Conservation (phyloP, 148 eudicot species). For the Camellia lanceoleosa region DNA sequence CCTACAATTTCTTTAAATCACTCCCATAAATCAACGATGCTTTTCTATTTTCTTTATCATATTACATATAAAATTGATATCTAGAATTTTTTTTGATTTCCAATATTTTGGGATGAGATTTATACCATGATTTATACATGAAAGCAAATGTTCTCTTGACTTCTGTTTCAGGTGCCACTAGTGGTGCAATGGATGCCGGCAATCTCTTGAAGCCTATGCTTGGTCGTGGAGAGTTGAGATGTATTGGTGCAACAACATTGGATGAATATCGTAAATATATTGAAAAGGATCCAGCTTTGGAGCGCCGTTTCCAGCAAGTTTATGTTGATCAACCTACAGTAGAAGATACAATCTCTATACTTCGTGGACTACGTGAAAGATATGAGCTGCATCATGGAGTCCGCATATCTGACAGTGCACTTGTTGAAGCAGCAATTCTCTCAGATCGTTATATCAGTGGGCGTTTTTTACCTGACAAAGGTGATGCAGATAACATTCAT, state of each 20-base stretch:
- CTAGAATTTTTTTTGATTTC: not conserved
- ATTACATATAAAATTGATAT: not conserved
- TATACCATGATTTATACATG: not conserved
- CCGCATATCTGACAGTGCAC: slow-evolving; percentile 90
- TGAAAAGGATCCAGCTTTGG: slow-evolving; percentile 95
- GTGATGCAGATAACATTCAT: slow-evolving; percentile 26
- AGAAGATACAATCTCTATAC: slow-evolving; percentile 88
- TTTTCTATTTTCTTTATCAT: not conserved
- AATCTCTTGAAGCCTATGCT: slow-evolving; percentile 98
- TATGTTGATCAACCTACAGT: slow-evolving; percentile 95
- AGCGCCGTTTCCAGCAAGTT: slow-evolving; percentile 97
- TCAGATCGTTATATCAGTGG: slow-evolving; percentile 97
- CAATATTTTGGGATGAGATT: not conserved
- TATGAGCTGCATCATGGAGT: slow-evolving; percentile 98
- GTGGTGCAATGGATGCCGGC: slow-evolving; percentile 99
- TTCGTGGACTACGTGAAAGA: slow-evolving; percentile 95
- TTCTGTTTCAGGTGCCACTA: slow-evolving; percentile 71
- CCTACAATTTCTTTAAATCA: not conserved
- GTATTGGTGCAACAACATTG: slow-evolving; percentile 97
- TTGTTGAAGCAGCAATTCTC: slow-evolving; percentile 92
- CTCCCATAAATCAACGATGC: not conserved
- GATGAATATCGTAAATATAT: slow-evolving; percentile 97
- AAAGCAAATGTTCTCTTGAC: not conserved
- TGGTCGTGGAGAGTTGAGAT: slow-evolving; percentile 95
- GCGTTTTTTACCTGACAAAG: slow-evolving; percentile 97